Percentiles rank a stretch among this genome's conserved stretches.
phyloP scores from a whole-genome alignment of 192 early-diverging fungal genomes.

The Backusella mclennaniae region DNA sequence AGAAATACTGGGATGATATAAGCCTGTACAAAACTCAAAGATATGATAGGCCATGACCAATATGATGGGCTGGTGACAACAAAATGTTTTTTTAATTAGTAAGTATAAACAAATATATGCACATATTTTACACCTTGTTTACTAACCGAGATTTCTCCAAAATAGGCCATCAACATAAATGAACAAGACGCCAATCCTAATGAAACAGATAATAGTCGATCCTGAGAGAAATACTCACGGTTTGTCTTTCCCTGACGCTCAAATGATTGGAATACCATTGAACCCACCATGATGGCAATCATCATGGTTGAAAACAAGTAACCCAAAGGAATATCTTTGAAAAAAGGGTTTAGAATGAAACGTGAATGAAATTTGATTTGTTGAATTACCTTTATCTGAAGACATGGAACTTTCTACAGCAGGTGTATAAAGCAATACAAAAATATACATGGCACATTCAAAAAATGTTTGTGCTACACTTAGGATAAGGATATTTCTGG shows the following conservation, averaged over 20 bases:
- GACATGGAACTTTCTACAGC: slow-evolving; percentile 41
- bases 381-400: slow-evolving; percentile 9
- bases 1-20: slow-evolving; percentile 55
- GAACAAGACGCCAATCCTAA: slow-evolving; percentile 38
- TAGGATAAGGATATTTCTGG: slow-evolving; percentile 43
- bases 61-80: background rate
- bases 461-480: slow-evolving; percentile 62
- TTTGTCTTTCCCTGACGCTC: slow-evolving; percentile 16
- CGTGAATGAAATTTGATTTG: background rate
- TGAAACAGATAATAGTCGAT: slow-evolving; percentile 33
- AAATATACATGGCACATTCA: slow-evolving; percentile 65
- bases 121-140: background rate
- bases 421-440: slow-evolving; percentile 60
- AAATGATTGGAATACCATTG: slow-evolving; percentile 41
- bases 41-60: slow-evolving; percentile 44
- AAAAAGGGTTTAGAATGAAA: slow-evolving; percentile 17
- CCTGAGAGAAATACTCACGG: background rate
- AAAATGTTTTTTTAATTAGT: background rate
- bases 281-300: slow-evolving; percentile 55
- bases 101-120: background rate
- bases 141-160: slow-evolving; percentile 22
- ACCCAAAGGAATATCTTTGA: slow-evolving; percentile 40
- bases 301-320: slow-evolving; percentile 55
- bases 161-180: slow-evolving; percentile 39
- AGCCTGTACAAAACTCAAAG: slow-evolving; percentile 56